These are phyloP conservation scores for Turritis glabra DNA, from an alignment of 345 rosid species.

Conservation along the genomic window DNA sequence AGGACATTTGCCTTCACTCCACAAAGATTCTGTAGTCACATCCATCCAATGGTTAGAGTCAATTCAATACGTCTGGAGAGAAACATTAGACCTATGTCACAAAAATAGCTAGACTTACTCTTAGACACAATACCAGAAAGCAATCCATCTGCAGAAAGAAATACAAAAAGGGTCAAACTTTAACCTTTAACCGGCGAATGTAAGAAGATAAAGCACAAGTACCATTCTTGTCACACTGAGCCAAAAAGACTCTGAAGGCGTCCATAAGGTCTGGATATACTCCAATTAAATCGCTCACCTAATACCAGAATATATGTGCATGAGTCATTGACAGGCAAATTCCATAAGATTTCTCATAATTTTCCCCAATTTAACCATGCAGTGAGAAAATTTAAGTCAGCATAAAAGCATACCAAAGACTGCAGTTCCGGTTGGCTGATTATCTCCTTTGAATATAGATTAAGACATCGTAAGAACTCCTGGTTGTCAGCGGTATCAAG, in stretches of 20 bases:
- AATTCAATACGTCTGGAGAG: neutral
- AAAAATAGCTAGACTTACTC: constrained; percentile 57
- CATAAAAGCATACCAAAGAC: constrained; percentile 65
- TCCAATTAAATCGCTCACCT: constrained; percentile 81
- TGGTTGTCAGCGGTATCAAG: constrained; percentile 68
- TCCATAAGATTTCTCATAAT: constrained; percentile 2
- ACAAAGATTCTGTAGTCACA: constrained; percentile 54
- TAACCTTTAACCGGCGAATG: neutral
- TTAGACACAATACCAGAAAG: constrained; percentile 81
- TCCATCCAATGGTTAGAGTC: constrained; percentile 14
- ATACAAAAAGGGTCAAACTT: constrained; percentile 20
- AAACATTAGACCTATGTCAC: neutral
- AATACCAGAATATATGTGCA: constrained; percentile 34
- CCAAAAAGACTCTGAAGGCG: constrained; percentile 79
- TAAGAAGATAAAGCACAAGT: constrained; percentile 25
- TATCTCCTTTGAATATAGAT: constrained; percentile 77
- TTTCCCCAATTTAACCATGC: neutral
- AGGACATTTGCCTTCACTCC: constrained; percentile 66
- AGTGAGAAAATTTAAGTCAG: neutral
- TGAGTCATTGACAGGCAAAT: neutral
- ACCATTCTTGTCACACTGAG: constrained; percentile 87
- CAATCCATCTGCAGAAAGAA: constrained; percentile 68
- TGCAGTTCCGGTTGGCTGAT: constrained; percentile 77
- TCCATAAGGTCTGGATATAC: constrained; percentile 84
- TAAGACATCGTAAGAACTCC: constrained; percentile 83